Evolutionary conservation across 1,284 basidiomycete genomes (phyloP).

Genomic region (Phylloporus sp.): DNA sequence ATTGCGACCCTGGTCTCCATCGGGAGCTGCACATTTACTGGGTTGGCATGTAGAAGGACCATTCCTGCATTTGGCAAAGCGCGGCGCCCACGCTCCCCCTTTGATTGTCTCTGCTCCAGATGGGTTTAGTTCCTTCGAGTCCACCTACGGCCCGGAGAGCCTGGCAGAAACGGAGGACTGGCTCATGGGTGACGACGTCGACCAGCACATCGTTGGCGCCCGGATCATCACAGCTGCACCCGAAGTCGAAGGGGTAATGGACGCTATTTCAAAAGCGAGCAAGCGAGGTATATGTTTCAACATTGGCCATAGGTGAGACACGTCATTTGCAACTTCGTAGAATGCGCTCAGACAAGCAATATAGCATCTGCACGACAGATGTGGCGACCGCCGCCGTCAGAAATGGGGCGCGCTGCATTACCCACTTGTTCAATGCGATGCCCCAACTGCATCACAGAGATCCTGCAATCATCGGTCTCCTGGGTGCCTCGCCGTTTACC

Average conservation of each 20-base stretch:
- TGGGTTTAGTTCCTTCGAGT: slow-evolving; percentile 72
- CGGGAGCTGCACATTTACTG: slow-evolving; percentile 71
- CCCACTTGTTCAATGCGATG: slow-evolving; percentile 94
- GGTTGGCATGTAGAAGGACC: slow-evolving; percentile 93
- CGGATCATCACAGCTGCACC: slow-evolving; percentile 89
- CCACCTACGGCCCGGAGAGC: slow-evolving; percentile 75
- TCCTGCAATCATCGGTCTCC: slow-evolving; percentile 85
- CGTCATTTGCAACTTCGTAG: background rate
- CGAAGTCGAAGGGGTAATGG: slow-evolving; percentile 84
- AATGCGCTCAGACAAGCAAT: slow-evolving; percentile 14
- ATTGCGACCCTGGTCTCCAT: slow-evolving; percentile 68
- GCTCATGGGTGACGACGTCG: slow-evolving; percentile 55
- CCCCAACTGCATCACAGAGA: slow-evolving; percentile 86
- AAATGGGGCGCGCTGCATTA: slow-evolving; percentile 82
- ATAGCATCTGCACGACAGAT: slow-evolving; percentile 69
- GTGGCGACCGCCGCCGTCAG: slow-evolving; percentile 73
- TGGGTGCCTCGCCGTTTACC: slow-evolving; percentile 78
- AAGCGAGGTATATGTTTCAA: slow-evolving; percentile 79
- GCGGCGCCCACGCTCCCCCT: slow-evolving; percentile 80
- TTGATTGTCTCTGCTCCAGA: slow-evolving; percentile 72
- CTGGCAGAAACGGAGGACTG: slow-evolving; percentile 71
- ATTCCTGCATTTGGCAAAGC: slow-evolving; percentile 81
- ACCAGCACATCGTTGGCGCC: slow-evolving; percentile 59
- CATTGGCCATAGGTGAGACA: slow-evolving; percentile 82
- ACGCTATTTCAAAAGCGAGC: slow-evolving; percentile 66